Percentiles rank a stretch among this genome's conserved stretches.
Evolutionary conservation across 2,329 filamentous ascomycete species (phyloP).

Genomic region (Exophiala dermatitidis): DNA sequence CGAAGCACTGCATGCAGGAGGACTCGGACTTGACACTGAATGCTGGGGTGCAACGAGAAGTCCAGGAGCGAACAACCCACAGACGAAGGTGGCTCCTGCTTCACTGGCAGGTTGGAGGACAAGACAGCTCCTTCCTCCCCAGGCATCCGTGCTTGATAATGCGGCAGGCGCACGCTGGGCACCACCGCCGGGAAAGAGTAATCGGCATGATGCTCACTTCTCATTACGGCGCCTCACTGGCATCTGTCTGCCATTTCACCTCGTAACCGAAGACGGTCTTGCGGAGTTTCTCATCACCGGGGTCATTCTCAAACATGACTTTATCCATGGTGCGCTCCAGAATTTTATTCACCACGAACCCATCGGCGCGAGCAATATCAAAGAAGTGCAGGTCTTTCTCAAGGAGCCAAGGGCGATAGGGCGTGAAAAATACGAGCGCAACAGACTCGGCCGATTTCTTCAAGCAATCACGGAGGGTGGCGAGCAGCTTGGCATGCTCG

Average conservation of each 20-base stretch:
- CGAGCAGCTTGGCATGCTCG: constrained; percentile 71
- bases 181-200: neutral
- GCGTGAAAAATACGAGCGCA: constrained; percentile 88
- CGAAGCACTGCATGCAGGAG: too few species aligned
- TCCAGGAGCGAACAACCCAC: too few species aligned
- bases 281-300: constrained; percentile 71
- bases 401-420: constrained; percentile 83
- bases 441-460: constrained; percentile 48
- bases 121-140: too few species aligned
- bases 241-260: constrained; percentile 51
- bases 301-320: constrained; percentile 83
- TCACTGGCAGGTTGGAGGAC: too few species aligned
- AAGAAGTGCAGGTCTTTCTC: constrained; percentile 84
- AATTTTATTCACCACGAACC: constrained; percentile 71
- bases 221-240: neutral
- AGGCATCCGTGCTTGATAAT: too few species aligned
- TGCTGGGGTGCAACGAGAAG: too few species aligned
- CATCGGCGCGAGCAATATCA: constrained; percentile 61
- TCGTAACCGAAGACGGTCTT: constrained; percentile 77
- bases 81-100: too few species aligned
- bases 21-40: too few species aligned
- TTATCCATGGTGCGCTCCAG: constrained; percentile 75
- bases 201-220: neutral
- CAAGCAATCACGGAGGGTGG: constrained; percentile 63
- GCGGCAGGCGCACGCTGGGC: neutral